These are phyloP conservation scores for Ilyonectria destructans DNA, from an alignment of 2,329 filamentous ascomycete genomes.

Conservation along the genomic window DNA sequence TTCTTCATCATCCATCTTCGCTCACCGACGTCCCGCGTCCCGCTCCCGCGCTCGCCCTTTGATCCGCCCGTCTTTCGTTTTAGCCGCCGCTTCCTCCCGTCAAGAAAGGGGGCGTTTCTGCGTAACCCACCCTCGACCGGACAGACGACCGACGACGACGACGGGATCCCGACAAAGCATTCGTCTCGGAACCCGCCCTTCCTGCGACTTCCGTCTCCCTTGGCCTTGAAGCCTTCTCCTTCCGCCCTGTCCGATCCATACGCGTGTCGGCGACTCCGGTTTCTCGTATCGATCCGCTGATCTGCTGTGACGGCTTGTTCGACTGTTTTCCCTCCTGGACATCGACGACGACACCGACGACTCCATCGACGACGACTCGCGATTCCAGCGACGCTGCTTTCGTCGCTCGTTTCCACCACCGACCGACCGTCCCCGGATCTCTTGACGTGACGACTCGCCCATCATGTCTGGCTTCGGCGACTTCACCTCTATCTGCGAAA, in stretches of 20 bases:
- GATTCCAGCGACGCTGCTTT: neutral
- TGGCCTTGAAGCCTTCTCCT: neutral
- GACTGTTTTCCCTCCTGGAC: neutral
- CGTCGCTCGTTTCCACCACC: neutral
- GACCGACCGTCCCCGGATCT: neutral
- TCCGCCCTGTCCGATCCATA: constrained; percentile 1
- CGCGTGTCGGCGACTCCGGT: constrained; percentile 1
- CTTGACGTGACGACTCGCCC: constrained; percentile 32
- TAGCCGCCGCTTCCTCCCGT: constrained; percentile 30
- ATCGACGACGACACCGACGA: neutral
- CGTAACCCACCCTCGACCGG: constrained; percentile 22
- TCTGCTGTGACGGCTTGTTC: neutral
- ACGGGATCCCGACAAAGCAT: neutral
- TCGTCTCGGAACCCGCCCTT: constrained; percentile 2
- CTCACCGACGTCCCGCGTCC: constrained; percentile 2
- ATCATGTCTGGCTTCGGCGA: constrained; percentile 89
- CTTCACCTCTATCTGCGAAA: constrained; percentile 89
- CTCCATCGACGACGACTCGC: constrained; percentile 9
- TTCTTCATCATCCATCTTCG: constrained; percentile 11
- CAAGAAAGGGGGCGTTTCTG: constrained; percentile 26
- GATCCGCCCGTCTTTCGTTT: constrained; percentile 22
- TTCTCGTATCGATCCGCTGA: neutral
- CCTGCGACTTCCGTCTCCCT: neutral
- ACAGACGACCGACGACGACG: neutral
- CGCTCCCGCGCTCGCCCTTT: neutral